phyloP scores from a whole-genome alignment of 371 early-diverging fungal species.

The Mucor piriformis region DNA sequence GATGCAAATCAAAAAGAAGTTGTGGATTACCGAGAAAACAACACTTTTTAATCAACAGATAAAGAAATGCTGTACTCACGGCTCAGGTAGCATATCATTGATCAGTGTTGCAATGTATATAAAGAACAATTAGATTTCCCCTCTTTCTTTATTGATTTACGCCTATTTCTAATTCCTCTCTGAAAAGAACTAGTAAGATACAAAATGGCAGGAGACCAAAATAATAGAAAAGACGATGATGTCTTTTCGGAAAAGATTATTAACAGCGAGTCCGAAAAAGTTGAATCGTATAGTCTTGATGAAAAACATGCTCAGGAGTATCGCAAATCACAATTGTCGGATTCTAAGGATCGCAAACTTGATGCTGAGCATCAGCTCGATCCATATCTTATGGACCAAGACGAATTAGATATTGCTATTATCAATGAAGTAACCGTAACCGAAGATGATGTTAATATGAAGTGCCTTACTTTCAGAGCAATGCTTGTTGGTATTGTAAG shows the following conservation, averaged over 20 bases:
- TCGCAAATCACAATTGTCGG: not conserved
- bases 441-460: constrained; percentile 38
- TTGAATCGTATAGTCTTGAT: not conserved
- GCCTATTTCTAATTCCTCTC: too few relatives aligned
- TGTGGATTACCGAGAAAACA: too few relatives aligned
- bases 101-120: too few relatives aligned
- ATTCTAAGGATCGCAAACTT: not conserved
- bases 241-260: constrained; percentile 2
- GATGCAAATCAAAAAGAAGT: too few relatives aligned
- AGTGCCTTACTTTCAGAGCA: constrained; percentile 26
- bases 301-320: not conserved
- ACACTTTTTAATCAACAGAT: too few relatives aligned
- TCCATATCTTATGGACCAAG: not conserved
- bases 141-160: too few relatives aligned
- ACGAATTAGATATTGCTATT: constrained; percentile 30
- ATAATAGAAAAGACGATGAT: not conserved
- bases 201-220: not conserved
- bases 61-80: too few relatives aligned
- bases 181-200: too few relatives aligned
- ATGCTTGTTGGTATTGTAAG: constrained; percentile 35
- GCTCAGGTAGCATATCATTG: too few relatives aligned
- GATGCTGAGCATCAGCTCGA: not conserved
- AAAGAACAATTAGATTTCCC: too few relatives aligned
- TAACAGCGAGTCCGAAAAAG: not conserved
- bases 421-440: constrained; percentile 38